Evolutionary conservation across 2,329 filamentous ascomycete species (phyloP), one percentile per base, ranked within the genome.

Genomic region (Aspergillus alliaceus): DNA sequence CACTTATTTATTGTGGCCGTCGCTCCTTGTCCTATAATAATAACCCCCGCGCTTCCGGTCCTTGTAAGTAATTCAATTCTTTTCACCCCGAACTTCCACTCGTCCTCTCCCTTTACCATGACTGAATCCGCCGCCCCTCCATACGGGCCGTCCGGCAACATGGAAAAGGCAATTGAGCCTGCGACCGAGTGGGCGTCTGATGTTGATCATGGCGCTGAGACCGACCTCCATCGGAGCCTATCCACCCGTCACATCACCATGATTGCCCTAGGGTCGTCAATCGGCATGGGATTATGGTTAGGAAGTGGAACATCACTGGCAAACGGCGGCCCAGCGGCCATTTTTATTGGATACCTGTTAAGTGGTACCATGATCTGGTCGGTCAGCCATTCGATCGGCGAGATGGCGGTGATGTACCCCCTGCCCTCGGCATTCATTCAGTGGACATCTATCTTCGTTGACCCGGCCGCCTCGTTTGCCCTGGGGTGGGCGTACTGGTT

Each of bases 401-500:
- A 80, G 58, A 76, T 81, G 73, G 77, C 76, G 1, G 70, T 78
- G 58, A 68, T 80, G 69, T 80, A 80, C 55, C 78, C 79, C 4
- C 64, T 80, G 0, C 77, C 79, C 0, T 76, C 74, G 5, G 75
- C 77, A 11, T 81, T 80, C 54, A 73, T 78, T n/a, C 77, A 79
- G 63, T 80, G 77, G 77, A 74, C 75, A 5, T 73, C 66, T 31
- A 80, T 77, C 37, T 81, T 80, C 59, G 69, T 80, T 50, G 72
- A 77, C 55, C 72, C 69, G 1, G 69, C 78, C 0, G 73, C 75
- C 9, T 77, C 72, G 0, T 79, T 81, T 60, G 74, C 78, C 7
- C 68, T 80, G 3, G 79, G 78, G 3, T 81, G 79, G 77, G 75
- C 76, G 1, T 81, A 81, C 59, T 80, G 77, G 69, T 78, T 80